These are phyloP conservation scores for Annulohypoxylon moriforme DNA, from an alignment of 495 filamentous ascomycete genomes.

Conservation along the genomic window DNA sequence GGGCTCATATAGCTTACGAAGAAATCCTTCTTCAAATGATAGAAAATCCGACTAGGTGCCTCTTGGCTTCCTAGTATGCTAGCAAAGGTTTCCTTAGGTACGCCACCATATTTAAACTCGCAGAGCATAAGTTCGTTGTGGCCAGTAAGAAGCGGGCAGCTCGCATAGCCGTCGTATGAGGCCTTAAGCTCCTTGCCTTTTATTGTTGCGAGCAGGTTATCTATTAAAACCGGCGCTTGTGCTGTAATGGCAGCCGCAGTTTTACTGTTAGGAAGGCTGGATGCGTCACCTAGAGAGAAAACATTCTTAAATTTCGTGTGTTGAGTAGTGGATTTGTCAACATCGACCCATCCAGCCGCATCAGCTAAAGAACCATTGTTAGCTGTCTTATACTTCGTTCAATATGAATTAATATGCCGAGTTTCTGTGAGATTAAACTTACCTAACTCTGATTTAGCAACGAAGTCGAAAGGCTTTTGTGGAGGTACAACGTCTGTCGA, in stretches of 20 bases:
- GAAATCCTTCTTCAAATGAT: slow-evolving; percentile 76
- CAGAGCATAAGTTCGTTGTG: slow-evolving; percentile 75
- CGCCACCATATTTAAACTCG: slow-evolving; percentile 79
- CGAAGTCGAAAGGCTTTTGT: slow-evolving; percentile 48
- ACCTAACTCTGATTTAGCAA: slow-evolving; percentile 49
- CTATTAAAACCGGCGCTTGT: slow-evolving; percentile 69
- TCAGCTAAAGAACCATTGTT: slow-evolving; percentile 56
- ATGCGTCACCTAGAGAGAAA: slow-evolving; percentile 76
- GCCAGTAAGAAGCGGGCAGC: slow-evolving; percentile 73
- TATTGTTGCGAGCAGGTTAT: slow-evolving; percentile 64
- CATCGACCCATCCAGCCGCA: slow-evolving; percentile 71
- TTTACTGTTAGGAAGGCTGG: slow-evolving; percentile 74
- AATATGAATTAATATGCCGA: background rate
- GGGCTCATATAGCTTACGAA: slow-evolving; percentile 55
- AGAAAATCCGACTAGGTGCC: slow-evolving; percentile 66
- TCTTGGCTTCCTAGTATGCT: slow-evolving; percentile 68
- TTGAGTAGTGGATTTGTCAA: slow-evolving; percentile 68
- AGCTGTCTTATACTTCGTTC: background rate
- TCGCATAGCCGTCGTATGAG: slow-evolving; percentile 74
- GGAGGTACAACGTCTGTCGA: slow-evolving; percentile 44
- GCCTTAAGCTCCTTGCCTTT: slow-evolving; percentile 65
- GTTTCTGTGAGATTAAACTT: slow-evolving; percentile 1
- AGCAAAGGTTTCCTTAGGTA: slow-evolving; percentile 75
- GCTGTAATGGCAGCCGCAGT: slow-evolving; percentile 74
- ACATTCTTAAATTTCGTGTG: slow-evolving; percentile 73